Evolutionary conservation across 805 yeast species (phyloP).

Genomic region (Kregervanrija fluxuum): DNA sequence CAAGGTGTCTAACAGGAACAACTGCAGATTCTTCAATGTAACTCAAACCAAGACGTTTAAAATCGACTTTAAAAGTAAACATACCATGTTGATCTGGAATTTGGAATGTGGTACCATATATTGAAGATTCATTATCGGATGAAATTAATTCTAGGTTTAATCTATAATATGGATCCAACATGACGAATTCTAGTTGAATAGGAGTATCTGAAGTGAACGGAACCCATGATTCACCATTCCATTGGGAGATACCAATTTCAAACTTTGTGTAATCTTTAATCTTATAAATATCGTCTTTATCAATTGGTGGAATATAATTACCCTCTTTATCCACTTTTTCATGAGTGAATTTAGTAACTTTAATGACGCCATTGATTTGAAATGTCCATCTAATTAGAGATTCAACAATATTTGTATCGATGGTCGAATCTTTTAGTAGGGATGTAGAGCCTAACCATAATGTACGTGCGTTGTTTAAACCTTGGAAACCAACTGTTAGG

Average conservation of each 20-base stretch:
- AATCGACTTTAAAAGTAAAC: constrained; percentile 77
- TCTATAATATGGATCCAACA: constrained; percentile 95
- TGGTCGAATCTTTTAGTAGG: constrained; percentile 37
- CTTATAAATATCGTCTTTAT: constrained; percentile 49
- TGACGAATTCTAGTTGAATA: constrained; percentile 74
- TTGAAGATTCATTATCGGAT: constrained; percentile 34
- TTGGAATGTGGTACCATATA: constrained; percentile 49
- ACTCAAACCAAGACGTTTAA: constrained; percentile 69
- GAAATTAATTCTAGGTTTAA: constrained; percentile 46
- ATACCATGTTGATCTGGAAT: constrained; percentile 97
- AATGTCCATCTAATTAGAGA: constrained; percentile 65
- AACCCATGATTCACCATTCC: constrained; percentile 52
- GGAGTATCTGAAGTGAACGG: constrained; percentile 45
- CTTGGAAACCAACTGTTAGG: constrained; percentile 73
- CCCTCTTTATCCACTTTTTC: constrained; percentile 27
- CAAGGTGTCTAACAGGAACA: constrained; percentile 85
- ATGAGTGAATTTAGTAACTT: constrained; percentile 48
- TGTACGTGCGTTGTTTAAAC: constrained; percentile 67
- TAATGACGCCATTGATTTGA: constrained; percentile 59
- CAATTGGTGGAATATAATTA: constrained; percentile 12
- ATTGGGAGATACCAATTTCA: constrained; percentile 41
- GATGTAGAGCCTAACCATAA: constrained; percentile 72
- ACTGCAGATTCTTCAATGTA: constrained; percentile 59
- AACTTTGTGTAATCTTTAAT: constrained; percentile 65
- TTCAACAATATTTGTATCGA: constrained; percentile 31